Conservation (phyloP, 805 yeast species). For the Starmerella stellata region DNA sequence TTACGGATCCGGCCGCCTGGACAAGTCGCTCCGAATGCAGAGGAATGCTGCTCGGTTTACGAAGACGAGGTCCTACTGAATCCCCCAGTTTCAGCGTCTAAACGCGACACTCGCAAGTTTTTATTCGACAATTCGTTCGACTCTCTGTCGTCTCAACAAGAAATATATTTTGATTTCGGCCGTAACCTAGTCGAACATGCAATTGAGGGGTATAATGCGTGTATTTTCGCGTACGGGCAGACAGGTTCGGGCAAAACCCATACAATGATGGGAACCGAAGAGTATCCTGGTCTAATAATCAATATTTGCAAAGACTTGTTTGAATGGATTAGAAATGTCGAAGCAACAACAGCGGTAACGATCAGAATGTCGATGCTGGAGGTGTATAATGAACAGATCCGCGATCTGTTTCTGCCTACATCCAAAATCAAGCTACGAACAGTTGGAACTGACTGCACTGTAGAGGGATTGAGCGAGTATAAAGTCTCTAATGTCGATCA, state of each 20-base stretch:
- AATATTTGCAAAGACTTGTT: conserved; percentile 38
- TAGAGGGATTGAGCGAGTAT: conserved; percentile 44
- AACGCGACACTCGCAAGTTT: conserved; percentile 26
- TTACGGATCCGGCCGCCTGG: conserved; percentile 25
- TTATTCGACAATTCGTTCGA: conserved; percentile 36
- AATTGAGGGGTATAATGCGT: conserved; percentile 51
- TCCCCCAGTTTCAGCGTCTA: not conserved
- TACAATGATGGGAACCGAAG: conserved; percentile 51
- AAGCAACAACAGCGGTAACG: conserved; percentile 25
- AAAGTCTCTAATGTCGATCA: conserved; percentile 33
- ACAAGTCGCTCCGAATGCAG: not conserved
- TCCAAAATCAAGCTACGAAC: conserved; percentile 40
- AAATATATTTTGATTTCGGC: conserved; percentile 39
- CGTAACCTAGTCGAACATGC: conserved; percentile 43
- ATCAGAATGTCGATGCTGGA: conserved; percentile 48
- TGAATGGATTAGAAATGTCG: conserved; percentile 25
- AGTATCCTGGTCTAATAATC: conserved; percentile 50
- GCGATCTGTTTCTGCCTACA: conserved; percentile 33
- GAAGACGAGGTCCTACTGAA: not conserved
- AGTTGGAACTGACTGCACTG: conserved; percentile 46
- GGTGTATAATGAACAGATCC: conserved; percentile 59
- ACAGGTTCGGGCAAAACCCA: conserved; percentile 73
- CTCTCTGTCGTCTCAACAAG: conserved; percentile 29
- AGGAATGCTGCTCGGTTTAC: not conserved
- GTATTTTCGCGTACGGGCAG: conserved; percentile 65